A percentile compares a stretch with the other conserved stretches of the same genome.
Evolutionary conservation across 768 basidiomycete genomes (phyloP).

Genomic region (Cubamyces sp.): DNA sequence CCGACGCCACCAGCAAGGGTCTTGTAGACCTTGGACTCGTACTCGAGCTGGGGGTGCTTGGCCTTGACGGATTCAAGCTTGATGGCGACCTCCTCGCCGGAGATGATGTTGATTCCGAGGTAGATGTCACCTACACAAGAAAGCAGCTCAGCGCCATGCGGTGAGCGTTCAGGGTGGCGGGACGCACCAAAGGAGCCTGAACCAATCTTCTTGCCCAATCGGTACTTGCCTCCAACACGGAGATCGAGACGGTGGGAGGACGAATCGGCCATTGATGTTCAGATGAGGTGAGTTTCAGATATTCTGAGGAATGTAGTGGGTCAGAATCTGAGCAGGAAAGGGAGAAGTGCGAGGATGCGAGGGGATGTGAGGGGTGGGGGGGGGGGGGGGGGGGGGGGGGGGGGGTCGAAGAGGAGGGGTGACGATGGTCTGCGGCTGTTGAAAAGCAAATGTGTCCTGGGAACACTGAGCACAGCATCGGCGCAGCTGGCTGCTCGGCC

Average conservation of each 20-base stretch:
- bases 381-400: slow-evolving; percentile 10
- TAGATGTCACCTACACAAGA: slow-evolving; percentile 86
- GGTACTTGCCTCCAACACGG: slow-evolving; percentile 92
- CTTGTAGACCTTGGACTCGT: slow-evolving; percentile 95
- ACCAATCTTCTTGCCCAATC: slow-evolving; percentile 99
- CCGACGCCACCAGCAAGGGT: slow-evolving; percentile 99
- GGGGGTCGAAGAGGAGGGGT: not conserved
- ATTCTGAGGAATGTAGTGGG: not conserved
- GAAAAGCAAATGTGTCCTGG: slow-evolving; percentile 22
- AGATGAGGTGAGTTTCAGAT: slow-evolving; percentile 8
- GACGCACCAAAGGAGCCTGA: slow-evolving; percentile 94
- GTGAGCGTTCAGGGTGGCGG: not conserved
- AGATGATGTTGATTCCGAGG: slow-evolving; percentile 99
- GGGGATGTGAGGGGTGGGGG: slow-evolving; percentile 17
- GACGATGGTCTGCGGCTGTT: not conserved
- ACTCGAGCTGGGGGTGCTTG: slow-evolving; percentile 99
- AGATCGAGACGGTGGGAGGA: slow-evolving; percentile 78
- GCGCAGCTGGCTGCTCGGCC: slow-evolving; percentile 20
- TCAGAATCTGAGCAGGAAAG: slow-evolving; percentile 8
- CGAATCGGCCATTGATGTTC: slow-evolving; percentile 68
- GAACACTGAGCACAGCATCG: slow-evolving; percentile 25
- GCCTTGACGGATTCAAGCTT: slow-evolving; percentile 99
- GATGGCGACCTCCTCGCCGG: slow-evolving; percentile 99
- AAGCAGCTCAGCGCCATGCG: slow-evolving; percentile 15
- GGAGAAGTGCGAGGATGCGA: slow-evolving; percentile 18